These are phyloP conservation scores for Byssoonygena ceratinophila DNA, from an alignment of 2,329 filamentous ascomycete genomes.

Conservation along the genomic window DNA sequence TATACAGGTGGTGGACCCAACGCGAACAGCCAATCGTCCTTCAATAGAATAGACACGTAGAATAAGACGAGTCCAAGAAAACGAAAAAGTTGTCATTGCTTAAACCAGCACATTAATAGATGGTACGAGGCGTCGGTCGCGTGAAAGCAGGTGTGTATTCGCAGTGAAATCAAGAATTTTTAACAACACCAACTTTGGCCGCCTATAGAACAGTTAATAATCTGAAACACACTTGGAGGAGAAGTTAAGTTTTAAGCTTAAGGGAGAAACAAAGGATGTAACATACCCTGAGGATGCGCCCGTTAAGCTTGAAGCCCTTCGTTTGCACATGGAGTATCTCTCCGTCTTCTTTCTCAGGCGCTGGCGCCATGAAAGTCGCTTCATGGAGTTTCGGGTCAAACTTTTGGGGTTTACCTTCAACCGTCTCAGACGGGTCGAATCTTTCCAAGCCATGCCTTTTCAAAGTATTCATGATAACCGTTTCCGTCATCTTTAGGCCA, in stretches of 20 bases:
- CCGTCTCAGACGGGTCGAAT: constrained; percentile 56
- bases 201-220: constrained; percentile 39
- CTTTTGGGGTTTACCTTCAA: constrained; percentile 55
- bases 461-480: constrained; percentile 73
- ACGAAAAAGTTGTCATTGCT: background rate
- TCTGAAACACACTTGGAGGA: background rate
- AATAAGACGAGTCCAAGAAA: background rate
- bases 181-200: constrained; percentile 92
- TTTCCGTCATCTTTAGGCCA: constrained; percentile 91
- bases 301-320: constrained; percentile 92
- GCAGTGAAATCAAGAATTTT: constrained; percentile 49
- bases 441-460: constrained; percentile 90
- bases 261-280: background rate
- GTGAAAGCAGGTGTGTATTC: background rate
- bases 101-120: background rate
- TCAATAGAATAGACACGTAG: background rate
- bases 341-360: constrained; percentile 78
- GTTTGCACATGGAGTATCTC: constrained; percentile 86
- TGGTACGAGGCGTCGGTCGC: background rate
- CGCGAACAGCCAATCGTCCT: background rate
- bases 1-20: constrained; percentile 10
- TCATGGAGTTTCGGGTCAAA: constrained; percentile 97
- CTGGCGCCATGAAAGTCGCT: constrained; percentile 86
- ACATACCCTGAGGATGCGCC: constrained; percentile 62
- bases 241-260: background rate